A percentile compares a stretch with the other conserved stretches of the same genome.
Evolutionary conservation across 805 yeast genomes (phyloP).

Genomic region (Metschnikowia arizonensis): DNA sequence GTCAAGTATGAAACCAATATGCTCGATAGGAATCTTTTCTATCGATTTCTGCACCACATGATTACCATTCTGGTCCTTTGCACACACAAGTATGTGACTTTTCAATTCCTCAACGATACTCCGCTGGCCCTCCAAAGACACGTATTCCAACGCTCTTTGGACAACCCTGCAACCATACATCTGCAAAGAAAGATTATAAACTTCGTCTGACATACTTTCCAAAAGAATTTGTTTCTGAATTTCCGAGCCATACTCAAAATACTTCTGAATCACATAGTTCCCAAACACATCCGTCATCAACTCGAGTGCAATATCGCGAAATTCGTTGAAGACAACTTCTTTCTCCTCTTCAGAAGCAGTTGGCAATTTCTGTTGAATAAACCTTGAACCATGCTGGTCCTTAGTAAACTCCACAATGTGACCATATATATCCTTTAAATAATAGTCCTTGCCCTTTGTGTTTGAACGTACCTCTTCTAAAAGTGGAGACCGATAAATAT

Average conservation of each 20-base stretch:
- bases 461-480: constrained; percentile 81
- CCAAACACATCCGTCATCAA: constrained; percentile 97
- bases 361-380: constrained; percentile 84
- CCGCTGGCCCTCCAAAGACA: constrained; percentile 60
- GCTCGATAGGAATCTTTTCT: constrained; percentile 72
- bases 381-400: constrained; percentile 96
- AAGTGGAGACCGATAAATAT: constrained; percentile 69
- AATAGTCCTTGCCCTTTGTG: constrained; percentile 52
- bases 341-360: constrained; percentile 62
- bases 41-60: constrained; percentile 96
- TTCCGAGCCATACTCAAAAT: constrained; percentile 74
- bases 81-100: constrained; percentile 53
- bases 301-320: constrained; percentile 67
- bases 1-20: constrained; percentile 66
- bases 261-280: constrained; percentile 93
- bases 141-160: constrained; percentile 83
- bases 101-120: constrained; percentile 66
- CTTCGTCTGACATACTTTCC: constrained; percentile 67
- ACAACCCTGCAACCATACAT: constrained; percentile 99
- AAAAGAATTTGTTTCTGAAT: constrained; percentile 68
- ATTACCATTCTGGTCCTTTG: constrained; percentile 94
- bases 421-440: constrained; percentile 72
- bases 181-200: constrained; percentile 74
- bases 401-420: constrained; percentile 87
- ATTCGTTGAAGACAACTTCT: constrained; percentile 79